A percentile compares a stretch with the other conserved stretches of the same genome.
phyloP scores from a whole-genome alignment of 1,284 basidiomycete species.

The Sutorius eximius region DNA sequence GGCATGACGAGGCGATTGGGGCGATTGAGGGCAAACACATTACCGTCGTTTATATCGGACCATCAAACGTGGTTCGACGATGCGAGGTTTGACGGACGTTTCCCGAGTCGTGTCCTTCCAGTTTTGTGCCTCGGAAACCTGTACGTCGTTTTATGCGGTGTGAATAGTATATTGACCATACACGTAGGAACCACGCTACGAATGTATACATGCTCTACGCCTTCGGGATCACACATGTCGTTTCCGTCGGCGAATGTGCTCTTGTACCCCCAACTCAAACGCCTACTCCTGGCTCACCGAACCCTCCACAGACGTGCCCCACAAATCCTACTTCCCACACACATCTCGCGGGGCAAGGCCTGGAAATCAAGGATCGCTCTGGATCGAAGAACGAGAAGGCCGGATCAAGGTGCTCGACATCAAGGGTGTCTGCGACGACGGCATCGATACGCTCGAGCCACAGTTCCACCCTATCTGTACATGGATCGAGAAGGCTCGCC shows the following conservation, averaged over 20 bases:
- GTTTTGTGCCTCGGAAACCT: slow-evolving; percentile 96
- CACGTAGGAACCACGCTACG: slow-evolving; percentile 79
- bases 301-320: slow-evolving; percentile 3
- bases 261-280: slow-evolving; percentile 65
- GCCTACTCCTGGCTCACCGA: slow-evolving; percentile 4
- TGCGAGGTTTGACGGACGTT: slow-evolving; percentile 89
- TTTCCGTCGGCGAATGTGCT: slow-evolving; percentile 94
- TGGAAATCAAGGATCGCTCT: slow-evolving; percentile 72
- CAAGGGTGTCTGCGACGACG: slow-evolving; percentile 90
- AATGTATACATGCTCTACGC: slow-evolving; percentile 96
- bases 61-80: slow-evolving; percentile 93
- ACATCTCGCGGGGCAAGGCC: slow-evolving; percentile 47
- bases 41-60: slow-evolving; percentile 62
- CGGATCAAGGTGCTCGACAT: slow-evolving; percentile 88
- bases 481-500: slow-evolving; percentile 91
- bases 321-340: slow-evolving; percentile 29
- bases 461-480: slow-evolving; percentile 86
- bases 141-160: slow-evolving; percentile 47
- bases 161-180: slow-evolving; percentile 5
- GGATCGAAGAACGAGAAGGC: slow-evolving; percentile 84
- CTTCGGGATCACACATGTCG: slow-evolving; percentile 96
- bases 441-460: slow-evolving; percentile 90
- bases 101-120: slow-evolving; percentile 91
- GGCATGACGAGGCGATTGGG: slow-evolving; percentile 29
- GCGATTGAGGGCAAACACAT: slow-evolving; percentile 67